Base-by-base conservation (phyloP, 2,329 filamentous ascomycete species). In the Fusarium sp. region DNA sequence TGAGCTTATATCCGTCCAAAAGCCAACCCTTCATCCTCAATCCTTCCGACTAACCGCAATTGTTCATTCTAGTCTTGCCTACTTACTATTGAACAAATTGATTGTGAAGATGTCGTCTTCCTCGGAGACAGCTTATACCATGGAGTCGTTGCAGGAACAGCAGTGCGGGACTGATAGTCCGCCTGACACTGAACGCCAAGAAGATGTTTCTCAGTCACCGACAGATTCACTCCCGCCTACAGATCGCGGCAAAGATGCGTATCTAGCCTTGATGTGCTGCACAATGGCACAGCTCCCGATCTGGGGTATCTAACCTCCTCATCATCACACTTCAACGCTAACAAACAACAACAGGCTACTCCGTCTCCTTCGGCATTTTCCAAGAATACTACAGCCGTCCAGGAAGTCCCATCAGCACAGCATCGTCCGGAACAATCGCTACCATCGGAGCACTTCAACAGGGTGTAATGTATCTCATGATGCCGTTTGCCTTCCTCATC, bases 321-420 rank as follows among this genome's bases (percentile, higher is more conserved):
- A 0, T n/a, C 6, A 23, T 3, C 1, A 5, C 16, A 7, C 16
- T 21, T 16, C 13, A 6, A 16, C 6, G 10, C 35, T 56, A 6
- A 18, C 21, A 18, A 11, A 42, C 5, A 11, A 42, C 5, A 11
- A 9, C 21, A 80, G 79, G 79, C 28, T 80, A 79, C 28, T 79
- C 79, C 0, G 78, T 80, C 6, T 76, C 89, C 0, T 93, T 90
- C 75, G 91, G 91, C 52, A 87, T 93, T 50, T 93, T 93, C 75
- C 90, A 92, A 77, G 86, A 90, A 60, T 91, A 92, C 79, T 93
- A 93, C 80, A 86, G 84, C 23, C 85, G 83, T 1, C 84, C 89
- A 86, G 7, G 91, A 86, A 23, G 86, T 83, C 68, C 85, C 85
- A 10, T 69, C 18, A 64, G 37, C 16, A 69, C 85, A 83, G 86